These are phyloP conservation scores for Cutaneotrichosporon arboriforme DNA, from an alignment of 1,284 basidiomycete species.

Conservation along the genomic window DNA sequence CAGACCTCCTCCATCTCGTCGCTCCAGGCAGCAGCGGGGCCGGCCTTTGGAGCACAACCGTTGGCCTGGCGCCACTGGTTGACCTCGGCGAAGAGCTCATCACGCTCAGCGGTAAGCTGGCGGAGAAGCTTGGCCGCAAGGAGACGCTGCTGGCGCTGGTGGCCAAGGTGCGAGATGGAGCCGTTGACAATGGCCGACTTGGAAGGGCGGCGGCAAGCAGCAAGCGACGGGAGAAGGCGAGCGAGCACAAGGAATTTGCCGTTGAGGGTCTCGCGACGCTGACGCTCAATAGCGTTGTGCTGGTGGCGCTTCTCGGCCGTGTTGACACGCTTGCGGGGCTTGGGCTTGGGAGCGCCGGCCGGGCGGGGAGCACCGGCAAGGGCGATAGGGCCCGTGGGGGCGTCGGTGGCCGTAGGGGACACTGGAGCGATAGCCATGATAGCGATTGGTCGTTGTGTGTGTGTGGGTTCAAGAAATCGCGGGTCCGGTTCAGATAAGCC, in stretches of 20 bases:
- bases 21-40: conserved; percentile 50
- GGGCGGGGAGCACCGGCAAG: conserved; percentile 19
- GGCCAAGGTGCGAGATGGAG: conserved; percentile 74
- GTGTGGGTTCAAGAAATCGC: neutral
- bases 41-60: conserved; percentile 55
- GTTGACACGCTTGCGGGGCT: conserved; percentile 71
- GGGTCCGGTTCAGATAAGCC: neutral
- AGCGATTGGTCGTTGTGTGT: neutral
- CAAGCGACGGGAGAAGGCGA: conserved; percentile 78
- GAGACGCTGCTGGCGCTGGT: conserved; percentile 70
- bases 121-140: conserved; percentile 72
- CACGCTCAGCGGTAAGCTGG: conserved; percentile 65
- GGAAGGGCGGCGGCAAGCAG: conserved; percentile 80
- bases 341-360: conserved; percentile 53
- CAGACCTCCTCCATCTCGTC: conserved; percentile 43
- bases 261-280: conserved; percentile 84
- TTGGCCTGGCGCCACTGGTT: conserved; percentile 80
- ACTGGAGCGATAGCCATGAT: too few species aligned
- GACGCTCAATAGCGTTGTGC: conserved; percentile 90
- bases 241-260: conserved; percentile 80
- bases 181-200: conserved; percentile 94
- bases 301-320: conserved; percentile 88
- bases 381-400: conserved; percentile 12
- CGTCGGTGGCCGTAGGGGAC: conserved; percentile 17
- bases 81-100: conserved; percentile 72